Conservation (phyloP, 176 grass and related monocot genomes). For the Oryza glaberrima region DNA sequence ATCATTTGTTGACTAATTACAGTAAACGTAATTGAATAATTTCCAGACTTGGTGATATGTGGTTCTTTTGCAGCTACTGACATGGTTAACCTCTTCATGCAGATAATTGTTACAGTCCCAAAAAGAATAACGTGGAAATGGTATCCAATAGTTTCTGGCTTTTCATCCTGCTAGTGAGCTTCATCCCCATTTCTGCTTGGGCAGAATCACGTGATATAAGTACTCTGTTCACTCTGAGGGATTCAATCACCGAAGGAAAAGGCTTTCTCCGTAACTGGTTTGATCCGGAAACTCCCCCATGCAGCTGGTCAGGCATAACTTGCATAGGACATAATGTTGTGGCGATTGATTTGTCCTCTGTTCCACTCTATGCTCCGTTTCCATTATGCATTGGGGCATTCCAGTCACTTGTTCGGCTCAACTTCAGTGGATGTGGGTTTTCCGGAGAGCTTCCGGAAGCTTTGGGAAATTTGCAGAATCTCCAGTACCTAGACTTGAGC, state of each 20-base stretch:
- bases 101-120: constrained; percentile 48
- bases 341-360: constrained; percentile 73
- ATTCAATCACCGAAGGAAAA: constrained; percentile 59
- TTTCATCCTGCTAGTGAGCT: constrained; percentile 52
- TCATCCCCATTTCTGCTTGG: constrained; percentile 33
- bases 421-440: constrained; percentile 81
- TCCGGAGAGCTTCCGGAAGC: constrained; percentile 63
- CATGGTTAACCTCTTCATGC: constrained; percentile 26
- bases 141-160: constrained; percentile 38
- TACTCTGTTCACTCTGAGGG: constrained; percentile 62
- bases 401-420: constrained; percentile 58
- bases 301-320: constrained; percentile 75
- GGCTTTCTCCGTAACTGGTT: constrained; percentile 80
- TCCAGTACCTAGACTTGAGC: constrained; percentile 74
- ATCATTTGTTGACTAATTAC: neutral
- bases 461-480: constrained; percentile 50
- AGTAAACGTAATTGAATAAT: neutral
- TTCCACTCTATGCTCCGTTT: constrained; percentile 61
- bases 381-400: constrained; percentile 66
- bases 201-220: constrained; percentile 60
- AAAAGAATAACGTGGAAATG: constrained; percentile 29
- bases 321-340: constrained; percentile 54
- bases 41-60: neutral
- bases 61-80: constrained; percentile 33
- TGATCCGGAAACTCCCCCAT: constrained; percentile 69